A percentile compares a stretch with the other conserved stretches of the same genome.
phyloP scores from a whole-genome alignment of 345 rosid genomes.

The Pseudoturritis turrita region DNA sequence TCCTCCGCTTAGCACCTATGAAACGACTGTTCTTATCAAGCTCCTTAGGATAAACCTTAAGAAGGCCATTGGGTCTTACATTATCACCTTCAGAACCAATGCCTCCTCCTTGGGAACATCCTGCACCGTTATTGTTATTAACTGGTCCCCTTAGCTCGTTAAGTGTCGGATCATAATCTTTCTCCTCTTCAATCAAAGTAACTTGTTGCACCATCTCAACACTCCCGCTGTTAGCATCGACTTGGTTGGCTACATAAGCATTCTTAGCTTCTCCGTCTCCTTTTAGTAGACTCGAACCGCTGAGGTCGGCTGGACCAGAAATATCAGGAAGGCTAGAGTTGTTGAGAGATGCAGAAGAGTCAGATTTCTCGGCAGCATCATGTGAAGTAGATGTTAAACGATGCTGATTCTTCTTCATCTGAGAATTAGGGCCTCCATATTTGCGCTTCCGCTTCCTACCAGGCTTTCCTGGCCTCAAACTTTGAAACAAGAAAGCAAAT shows the following conservation, averaged over 20 bases:
- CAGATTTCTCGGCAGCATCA: conserved; percentile 37
- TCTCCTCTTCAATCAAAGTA: conserved; percentile 40
- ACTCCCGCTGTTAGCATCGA: conserved; percentile 41
- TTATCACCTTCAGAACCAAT: conserved; percentile 39
- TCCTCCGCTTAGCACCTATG: conserved; percentile 82
- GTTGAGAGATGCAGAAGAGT: conserved; percentile 37
- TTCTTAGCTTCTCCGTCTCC: conserved; percentile 31
- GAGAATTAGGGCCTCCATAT: conserved; percentile 47
- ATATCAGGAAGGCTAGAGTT: conserved; percentile 33
- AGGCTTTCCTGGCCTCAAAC: conserved; percentile 68
- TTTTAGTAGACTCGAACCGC: conserved; percentile 36
- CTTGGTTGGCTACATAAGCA: conserved; percentile 32
- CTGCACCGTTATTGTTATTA: conserved; percentile 38
- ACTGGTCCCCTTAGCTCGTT: conserved; percentile 68
- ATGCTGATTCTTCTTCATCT: conserved; percentile 71
- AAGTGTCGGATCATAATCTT: conserved; percentile 82
- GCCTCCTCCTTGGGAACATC: conserved; percentile 45
- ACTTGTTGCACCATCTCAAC: conserved; percentile 32
- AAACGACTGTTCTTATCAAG: conserved; percentile 49
- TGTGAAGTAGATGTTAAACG: conserved; percentile 31
- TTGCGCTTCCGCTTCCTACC: conserved; percentile 86
- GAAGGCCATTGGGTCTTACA: conserved; percentile 43
- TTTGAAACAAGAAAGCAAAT: conserved; percentile 32
- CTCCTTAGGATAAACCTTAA: conserved; percentile 44
- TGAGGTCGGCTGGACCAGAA: conserved; percentile 28